Base-by-base conservation (phyloP, 495 filamentous ascomycete species). In the Tuber calosporum region DNA sequence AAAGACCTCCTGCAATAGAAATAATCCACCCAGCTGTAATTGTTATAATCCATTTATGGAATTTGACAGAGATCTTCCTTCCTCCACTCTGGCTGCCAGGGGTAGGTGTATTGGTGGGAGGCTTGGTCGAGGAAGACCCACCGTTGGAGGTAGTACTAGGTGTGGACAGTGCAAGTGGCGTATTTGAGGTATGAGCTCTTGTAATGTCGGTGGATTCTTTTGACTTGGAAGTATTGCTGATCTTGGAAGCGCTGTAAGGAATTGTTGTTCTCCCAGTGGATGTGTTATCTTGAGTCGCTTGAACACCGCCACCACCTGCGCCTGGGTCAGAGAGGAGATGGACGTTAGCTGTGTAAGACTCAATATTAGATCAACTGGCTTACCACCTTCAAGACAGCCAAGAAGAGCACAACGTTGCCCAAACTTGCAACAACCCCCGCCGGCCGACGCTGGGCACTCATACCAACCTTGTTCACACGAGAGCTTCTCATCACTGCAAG, bases 401-500 rank as follows among this genome's bases (percentile, higher is more conserved):
- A 74, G 43, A 19, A 69, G 66, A 11, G 42, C 75, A 41, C 77
- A 79, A 8, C 30, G 71, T 20, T 77, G 72, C 26, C 75, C 71
- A 26, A 73, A 78, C 66, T 71, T 58, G 53, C 93, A 97, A 80
- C 93, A 97, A 1, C 88, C 89, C 11, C 93, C 93, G 0, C 89
- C 86, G 0, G 83, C 84, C 30, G 85, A 86, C 17, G 87, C 88
- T 0, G 87, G 87, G 74, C 93, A 97, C 68, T 85, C 86, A 70
- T 88, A 92, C 93, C 93, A 96, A 1, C 92, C 92, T 39, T 72
- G 91, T 90, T 79, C 93, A 94, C 38, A 79, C 26, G 48, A 37
- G 36, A 79, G 77, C n/a, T 79, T 72, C n/a, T n/a, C 69, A 34
- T 77, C 77, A 66, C 69, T 71, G 48, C 77, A 79, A 36, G 77